phyloP scores from a whole-genome alignment of 495 filamentous ascomycete species.

The Penicillium atrosanguineum region DNA sequence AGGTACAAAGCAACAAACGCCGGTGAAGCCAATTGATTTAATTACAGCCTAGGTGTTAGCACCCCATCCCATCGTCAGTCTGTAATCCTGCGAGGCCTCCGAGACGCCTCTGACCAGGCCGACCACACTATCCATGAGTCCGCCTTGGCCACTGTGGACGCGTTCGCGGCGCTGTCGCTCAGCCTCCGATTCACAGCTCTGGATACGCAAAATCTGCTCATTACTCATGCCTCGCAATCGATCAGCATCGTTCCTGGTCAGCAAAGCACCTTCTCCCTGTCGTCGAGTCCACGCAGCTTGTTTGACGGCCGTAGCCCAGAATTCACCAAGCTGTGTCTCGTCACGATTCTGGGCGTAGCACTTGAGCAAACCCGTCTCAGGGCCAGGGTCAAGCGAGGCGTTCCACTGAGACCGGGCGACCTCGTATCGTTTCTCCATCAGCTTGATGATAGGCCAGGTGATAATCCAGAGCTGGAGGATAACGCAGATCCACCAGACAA shows the following conservation, averaged over 20 bases:
- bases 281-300: slow-evolving; percentile 32
- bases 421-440: slow-evolving; percentile 41
- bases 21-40: neutral
- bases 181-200: slow-evolving; percentile 12
- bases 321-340: slow-evolving; percentile 29
- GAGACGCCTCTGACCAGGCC: slow-evolving; percentile 28
- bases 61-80: slow-evolving; percentile 30
- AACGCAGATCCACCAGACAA: slow-evolving; percentile 35
- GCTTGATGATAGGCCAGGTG: slow-evolving; percentile 43
- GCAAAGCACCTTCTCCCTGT: slow-evolving; percentile 6
- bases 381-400: slow-evolving; percentile 17
- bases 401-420: slow-evolving; percentile 35
- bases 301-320: slow-evolving; percentile 40
- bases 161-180: slow-evolving; percentile 27
- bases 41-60: slow-evolving; percentile 13
- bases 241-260: slow-evolving; percentile 25
- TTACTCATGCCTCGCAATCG: slow-evolving; percentile 20
- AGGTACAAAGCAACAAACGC: neutral
- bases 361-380: slow-evolving; percentile 10
- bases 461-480: slow-evolving; percentile 47
- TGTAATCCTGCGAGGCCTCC: slow-evolving; percentile 26
- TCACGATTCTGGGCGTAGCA: slow-evolving; percentile 29
- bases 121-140: slow-evolving; percentile 29
- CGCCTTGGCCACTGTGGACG: slow-evolving; percentile 26
- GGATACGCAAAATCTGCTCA: slow-evolving; percentile 17